A percentile compares a stretch with the other conserved stretches of the same genome.
Conservation (phyloP, 768 basidiomycete genomes). For the Termitomyces sp. region DNA sequence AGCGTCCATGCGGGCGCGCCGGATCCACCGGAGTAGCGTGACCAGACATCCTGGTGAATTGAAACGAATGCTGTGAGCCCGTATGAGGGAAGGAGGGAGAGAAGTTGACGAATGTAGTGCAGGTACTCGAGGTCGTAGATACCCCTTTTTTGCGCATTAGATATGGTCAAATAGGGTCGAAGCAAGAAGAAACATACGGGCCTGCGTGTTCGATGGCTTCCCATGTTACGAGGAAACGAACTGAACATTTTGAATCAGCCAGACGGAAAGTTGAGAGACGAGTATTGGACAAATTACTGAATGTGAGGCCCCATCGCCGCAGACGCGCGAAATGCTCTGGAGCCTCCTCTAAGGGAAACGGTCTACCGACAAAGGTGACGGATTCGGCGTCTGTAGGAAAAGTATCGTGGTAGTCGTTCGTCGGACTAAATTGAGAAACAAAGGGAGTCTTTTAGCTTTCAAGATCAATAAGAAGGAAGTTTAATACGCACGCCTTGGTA, state of each 20-base stretch:
- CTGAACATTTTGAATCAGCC: slow-evolving; percentile 31
- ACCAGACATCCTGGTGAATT: slow-evolving; percentile 96
- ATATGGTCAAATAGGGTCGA: slow-evolving; percentile 1
- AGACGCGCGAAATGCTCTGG: slow-evolving; percentile 79
- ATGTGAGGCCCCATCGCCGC: slow-evolving; percentile 83
- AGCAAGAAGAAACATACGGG: slow-evolving; percentile 55
- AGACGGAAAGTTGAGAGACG: background rate
- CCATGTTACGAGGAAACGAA: slow-evolving; percentile 94
- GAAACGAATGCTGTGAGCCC: slow-evolving; percentile 73
- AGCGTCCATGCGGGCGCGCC: no score
- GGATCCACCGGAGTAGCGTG: slow-evolving; percentile 89
- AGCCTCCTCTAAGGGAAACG: slow-evolving; percentile 89
- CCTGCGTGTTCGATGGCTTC: slow-evolving; percentile 94
- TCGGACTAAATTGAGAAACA: slow-evolving; percentile 43
- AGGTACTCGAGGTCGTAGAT: slow-evolving; percentile 84
- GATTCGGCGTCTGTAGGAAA: slow-evolving; percentile 64
- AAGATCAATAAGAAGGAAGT: slow-evolving; percentile 1
- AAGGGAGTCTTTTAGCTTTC: slow-evolving; percentile 3
- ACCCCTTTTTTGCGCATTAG: slow-evolving; percentile 46
- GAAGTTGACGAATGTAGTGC: slow-evolving; percentile 66
- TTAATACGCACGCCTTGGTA: slow-evolving; percentile 67
- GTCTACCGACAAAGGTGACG: slow-evolving; percentile 86
- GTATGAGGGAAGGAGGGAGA: slow-evolving; percentile 68
- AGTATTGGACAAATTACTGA: slow-evolving; percentile 49
- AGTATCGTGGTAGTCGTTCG: slow-evolving; percentile 59